Evolutionary conservation across 805 yeast species (phyloP), one percentile per base, ranked within the genome.

Genomic region (Candida verbasci): DNA sequence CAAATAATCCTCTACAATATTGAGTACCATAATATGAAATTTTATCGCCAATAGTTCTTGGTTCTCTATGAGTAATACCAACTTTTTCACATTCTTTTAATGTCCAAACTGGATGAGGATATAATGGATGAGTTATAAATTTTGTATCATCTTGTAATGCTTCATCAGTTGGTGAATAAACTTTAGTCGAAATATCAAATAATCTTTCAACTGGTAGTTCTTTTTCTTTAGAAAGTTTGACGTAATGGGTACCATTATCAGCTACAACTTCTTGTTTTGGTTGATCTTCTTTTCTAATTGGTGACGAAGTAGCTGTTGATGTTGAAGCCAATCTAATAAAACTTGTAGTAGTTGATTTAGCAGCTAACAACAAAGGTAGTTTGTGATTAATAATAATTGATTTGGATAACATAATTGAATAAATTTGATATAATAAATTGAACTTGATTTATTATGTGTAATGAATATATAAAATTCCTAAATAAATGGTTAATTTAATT

Each of bases 1-100:
- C 87, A 53, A 82, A 82, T n/a, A 64, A 40, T 4, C 58, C 45
- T 41, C 86, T 60, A 37, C 74, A 60, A 28, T 60, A 44, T 40
- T 50, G 53, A 51, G 79, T 70, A 20, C 73, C 65, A 6, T 57
- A 45, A 41, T 56, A 68, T 7, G 86, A 85, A 12, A 78, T 49
- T 36, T 57, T 62, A 49, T 82, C 88, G 16, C 78, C 59, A 12
- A 62, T 22, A 0, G 70, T 57, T 17, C 44, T 40, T 0, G 84
- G 80, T 3, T 50, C 52, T 24, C 83, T 57, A 54, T 82, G 88
- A 24, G 72, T 75, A 35, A 61, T 62, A 28, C 58, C 49, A 21
- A 82, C 71, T 6, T 39, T 30, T 18, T 57, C 57, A 36, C 68
- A 56, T 17, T 65, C 64, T 22, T 48, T 55, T 22, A 43, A 45